Evolutionary conservation across 2,329 filamentous ascomycete genomes (phyloP), one percentile per base, ranked within the genome.

Genomic region (Parafenestella ontariensis): DNA sequence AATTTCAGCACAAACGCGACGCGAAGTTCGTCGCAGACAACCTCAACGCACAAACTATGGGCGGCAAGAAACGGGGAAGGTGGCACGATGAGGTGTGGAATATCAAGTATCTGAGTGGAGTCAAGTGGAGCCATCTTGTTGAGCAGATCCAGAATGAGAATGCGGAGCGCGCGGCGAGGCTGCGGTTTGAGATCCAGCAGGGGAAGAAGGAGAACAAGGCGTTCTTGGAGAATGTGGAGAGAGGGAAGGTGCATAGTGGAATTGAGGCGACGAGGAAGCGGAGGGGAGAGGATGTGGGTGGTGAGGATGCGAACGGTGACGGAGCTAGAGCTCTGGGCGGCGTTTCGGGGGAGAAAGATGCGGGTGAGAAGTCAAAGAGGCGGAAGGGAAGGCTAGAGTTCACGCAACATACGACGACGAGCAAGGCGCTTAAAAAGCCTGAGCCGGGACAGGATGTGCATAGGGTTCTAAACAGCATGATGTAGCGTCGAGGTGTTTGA

Each of bases 41-140:
- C 23, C 80, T 96, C 45, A 96, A 96, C 70, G 89, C 89, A 37
- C 85, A 85, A 59, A 90, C 84, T 11, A 90, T 95, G 61, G 91
- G 91, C 46, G 91, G 91, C 23, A 93, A 93, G 78, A 96, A 96
- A 78, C 85, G 90, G 11, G 85, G 84, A 44, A 92, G 90, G 72
- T 96, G 94, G 78, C 86, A 90, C 65, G 91, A 96, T 72, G 91
- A 96, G 73, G 83, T 96, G 40, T 96, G 91, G 91, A 93, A 89
- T 66, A 79, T 95, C 59, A 83, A 90, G 56, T 96, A 96, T 70
- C 78, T 96, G 58, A 89, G 86, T 59, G 90, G 90, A 1, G 94
- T 95, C 79, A 95, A 94, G 76, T 96, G 91, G 91, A 80, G 76
- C 43, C 77, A 83, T 65, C 66, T 85, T 59, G 92, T 89, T 52